These are phyloP conservation scores for Xanthoparmelia taractica DNA, from an alignment of 495 filamentous ascomycete species.

Conservation along the genomic window DNA sequence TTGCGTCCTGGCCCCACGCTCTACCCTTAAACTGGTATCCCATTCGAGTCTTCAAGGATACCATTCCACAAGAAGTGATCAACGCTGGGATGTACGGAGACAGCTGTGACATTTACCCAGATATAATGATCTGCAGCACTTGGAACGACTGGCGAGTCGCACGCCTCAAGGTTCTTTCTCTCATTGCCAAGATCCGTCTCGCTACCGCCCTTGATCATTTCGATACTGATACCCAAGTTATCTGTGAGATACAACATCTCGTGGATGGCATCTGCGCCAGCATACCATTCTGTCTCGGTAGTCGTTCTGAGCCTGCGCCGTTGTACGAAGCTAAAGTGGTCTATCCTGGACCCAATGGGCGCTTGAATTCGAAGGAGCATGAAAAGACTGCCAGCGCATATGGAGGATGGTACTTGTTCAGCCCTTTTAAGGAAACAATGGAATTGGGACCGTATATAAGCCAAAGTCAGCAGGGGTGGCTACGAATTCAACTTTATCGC, in stretches of 20 bases:
- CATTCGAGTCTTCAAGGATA: neutral
- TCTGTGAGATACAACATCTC: constrained; percentile 14
- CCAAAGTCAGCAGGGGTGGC: constrained; percentile 17
- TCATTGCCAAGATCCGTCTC: constrained; percentile 8
- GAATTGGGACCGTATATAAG: constrained; percentile 7
- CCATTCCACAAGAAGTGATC: constrained; percentile 13
- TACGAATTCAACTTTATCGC: constrained; percentile 15
- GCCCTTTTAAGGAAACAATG: constrained; percentile 16
- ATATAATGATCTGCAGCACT: constrained; percentile 18
- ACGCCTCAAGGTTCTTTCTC: constrained; percentile 18
- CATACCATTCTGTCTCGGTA: constrained; percentile 20
- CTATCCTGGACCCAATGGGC: constrained; percentile 15
- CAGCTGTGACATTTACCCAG: constrained; percentile 21
- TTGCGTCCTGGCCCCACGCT: constrained; percentile 10
- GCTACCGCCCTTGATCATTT: neutral
- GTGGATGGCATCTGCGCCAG: constrained; percentile 17
- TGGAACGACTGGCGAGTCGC: constrained; percentile 21
- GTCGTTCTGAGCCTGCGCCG: constrained; percentile 3
- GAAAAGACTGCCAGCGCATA: constrained; percentile 17
- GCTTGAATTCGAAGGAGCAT: constrained; percentile 14
- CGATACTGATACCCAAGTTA: neutral
- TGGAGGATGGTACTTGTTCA: constrained; percentile 32
- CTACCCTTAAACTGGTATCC: constrained; percentile 16
- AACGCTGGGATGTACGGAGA: constrained; percentile 18
- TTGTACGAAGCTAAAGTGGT: constrained; percentile 12